phyloP scores from a whole-genome alignment of 2,329 filamentous ascomycete genomes.

The Claviceps purpurea region DNA sequence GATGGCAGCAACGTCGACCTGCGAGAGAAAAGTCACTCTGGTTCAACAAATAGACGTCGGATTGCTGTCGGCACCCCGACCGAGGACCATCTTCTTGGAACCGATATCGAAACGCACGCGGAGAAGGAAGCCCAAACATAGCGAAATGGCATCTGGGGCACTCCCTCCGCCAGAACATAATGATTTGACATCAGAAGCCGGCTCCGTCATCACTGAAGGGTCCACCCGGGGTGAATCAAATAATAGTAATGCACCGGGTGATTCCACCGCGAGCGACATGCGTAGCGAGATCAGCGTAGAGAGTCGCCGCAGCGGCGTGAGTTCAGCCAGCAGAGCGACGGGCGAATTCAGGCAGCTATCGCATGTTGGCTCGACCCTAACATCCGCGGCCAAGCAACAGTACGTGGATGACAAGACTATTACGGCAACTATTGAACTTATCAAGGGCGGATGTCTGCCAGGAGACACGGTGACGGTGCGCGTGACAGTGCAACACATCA shows the following conservation, averaged over 20 bases:
- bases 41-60: slow-evolving; percentile 79
- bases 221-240: slow-evolving; percentile 20
- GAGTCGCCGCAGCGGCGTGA: slow-evolving; percentile 56
- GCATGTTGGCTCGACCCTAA: slow-evolving; percentile 16
- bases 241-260: slow-evolving; percentile 18
- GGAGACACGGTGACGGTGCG: slow-evolving; percentile 73
- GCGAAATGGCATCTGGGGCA: slow-evolving; percentile 29
- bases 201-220: slow-evolving; percentile 26
- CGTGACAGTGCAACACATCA: slow-evolving; percentile 76
- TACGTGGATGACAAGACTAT: slow-evolving; percentile 61
- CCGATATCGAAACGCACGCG: slow-evolving; percentile 62
- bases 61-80: slow-evolving; percentile 56
- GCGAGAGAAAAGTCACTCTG: slow-evolving; percentile 68
- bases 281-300: slow-evolving; percentile 59
- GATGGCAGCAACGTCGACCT: slow-evolving; percentile 66
- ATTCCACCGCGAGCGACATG: slow-evolving; percentile 32
- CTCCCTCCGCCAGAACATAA: slow-evolving; percentile 25
- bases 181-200: slow-evolving; percentile 21
- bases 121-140: slow-evolving; percentile 40
- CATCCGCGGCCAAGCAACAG: slow-evolving; percentile 24
- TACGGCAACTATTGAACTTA: slow-evolving; percentile 70
- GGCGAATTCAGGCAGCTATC: slow-evolving; percentile 24
- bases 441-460: slow-evolving; percentile 70
- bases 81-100: slow-evolving; percentile 75
- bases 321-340: slow-evolving; percentile 41